phyloP scores from a whole-genome alignment of 2,329 filamentous ascomycete genomes.

The Ascosphaera pollenicola region DNA sequence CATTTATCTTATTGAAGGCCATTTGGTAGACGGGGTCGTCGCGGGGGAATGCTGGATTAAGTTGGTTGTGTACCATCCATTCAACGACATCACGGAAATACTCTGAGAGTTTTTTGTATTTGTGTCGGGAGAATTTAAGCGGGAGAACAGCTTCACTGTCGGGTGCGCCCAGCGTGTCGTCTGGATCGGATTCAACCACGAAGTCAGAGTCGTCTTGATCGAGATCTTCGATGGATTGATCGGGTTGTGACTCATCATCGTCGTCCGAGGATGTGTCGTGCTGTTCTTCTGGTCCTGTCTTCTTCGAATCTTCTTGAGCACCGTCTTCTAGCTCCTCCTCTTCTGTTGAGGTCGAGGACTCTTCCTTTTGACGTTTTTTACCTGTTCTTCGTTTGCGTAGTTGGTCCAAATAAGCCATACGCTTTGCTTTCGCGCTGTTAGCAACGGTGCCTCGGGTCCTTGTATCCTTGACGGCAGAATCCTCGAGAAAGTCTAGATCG shows the following conservation, averaged over 20 bases:
- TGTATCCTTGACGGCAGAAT: constrained; percentile 18
- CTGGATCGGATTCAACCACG: constrained; percentile 39
- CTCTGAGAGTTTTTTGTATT: constrained; percentile 44
- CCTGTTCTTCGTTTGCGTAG: constrained; percentile 22
- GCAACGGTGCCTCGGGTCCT: constrained; percentile 20
- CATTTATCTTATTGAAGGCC: constrained; percentile 49
- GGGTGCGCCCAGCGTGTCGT: constrained; percentile 30
- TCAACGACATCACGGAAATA: constrained; percentile 54
- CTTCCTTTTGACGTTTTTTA: constrained; percentile 8
- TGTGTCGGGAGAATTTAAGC: constrained; percentile 43
- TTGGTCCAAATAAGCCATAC: constrained; percentile 20
- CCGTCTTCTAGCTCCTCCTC: constrained; percentile 1
- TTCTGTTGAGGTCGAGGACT: background rate
- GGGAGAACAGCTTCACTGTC: constrained; percentile 33
- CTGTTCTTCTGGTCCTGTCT: constrained; percentile 8
- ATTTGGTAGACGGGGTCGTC: constrained; percentile 42
- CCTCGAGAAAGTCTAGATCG: constrained; percentile 22
- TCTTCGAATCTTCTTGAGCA: constrained; percentile 10
- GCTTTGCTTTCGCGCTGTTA: constrained; percentile 17
- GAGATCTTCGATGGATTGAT: constrained; percentile 19
- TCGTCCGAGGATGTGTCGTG: constrained; percentile 5
- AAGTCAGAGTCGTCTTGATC: constrained; percentile 41
- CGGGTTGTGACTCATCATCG: constrained; percentile 13
- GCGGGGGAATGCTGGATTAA: constrained; percentile 47
- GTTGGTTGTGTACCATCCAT: constrained; percentile 61